Conservation (phyloP, 2,329 filamentous ascomycete species). For the Cadophora malorum region DNA sequence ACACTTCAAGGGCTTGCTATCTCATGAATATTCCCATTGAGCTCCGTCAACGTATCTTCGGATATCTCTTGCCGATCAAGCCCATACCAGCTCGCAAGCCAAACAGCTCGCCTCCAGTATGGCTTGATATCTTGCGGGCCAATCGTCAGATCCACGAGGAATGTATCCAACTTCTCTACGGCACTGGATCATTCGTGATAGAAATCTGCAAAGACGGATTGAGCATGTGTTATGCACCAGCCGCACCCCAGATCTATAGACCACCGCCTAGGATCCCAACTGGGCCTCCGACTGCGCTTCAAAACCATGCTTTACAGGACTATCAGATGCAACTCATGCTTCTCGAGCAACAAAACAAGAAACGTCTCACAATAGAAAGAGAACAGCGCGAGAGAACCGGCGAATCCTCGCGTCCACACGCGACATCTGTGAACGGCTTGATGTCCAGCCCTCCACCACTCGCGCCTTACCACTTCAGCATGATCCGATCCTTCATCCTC, state of each 20-base stretch:
- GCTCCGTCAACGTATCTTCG: conserved; percentile 32
- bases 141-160: conserved; percentile 33
- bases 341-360: conserved; percentile 84
- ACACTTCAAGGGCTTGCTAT: conserved; percentile 27
- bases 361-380: conserved; percentile 79
- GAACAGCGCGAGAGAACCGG: conserved; percentile 41
- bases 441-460: conserved; percentile 5
- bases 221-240: conserved; percentile 30
- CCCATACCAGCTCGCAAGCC: conserved; percentile 28
- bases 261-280: too few species aligned
- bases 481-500: conserved; percentile 28
- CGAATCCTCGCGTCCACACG: neutral
- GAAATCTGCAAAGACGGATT: conserved; percentile 26
- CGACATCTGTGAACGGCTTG: conserved; percentile 44
- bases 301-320: conserved; percentile 79
- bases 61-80: conserved; percentile 25
- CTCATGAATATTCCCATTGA: conserved; percentile 33
- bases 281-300: too few species aligned
- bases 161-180: conserved; percentile 28
- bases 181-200: conserved; percentile 30
- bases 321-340: conserved; percentile 88
- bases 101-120: conserved; percentile 3
- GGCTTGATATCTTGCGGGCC: conserved; percentile 25
- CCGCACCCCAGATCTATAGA: neutral
- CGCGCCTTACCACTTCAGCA: conserved; percentile 21